phyloP scores from a whole-genome alignment of 2,329 filamentous ascomycete species.

The Alternaria brassicicola region DNA sequence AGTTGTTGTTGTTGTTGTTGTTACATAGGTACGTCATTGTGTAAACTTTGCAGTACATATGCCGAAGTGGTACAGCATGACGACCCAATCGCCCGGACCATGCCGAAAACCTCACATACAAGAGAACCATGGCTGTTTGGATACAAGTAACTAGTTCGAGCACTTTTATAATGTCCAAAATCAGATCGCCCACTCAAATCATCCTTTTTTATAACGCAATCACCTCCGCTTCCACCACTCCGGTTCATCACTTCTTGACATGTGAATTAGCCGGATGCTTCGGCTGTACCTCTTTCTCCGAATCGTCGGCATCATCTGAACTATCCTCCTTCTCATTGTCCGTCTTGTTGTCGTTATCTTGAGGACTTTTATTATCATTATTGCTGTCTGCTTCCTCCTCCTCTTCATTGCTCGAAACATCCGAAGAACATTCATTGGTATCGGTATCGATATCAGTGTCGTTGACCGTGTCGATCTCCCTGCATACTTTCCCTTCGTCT shows the following conservation, averaged over 20 bases:
- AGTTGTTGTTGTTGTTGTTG: neutral
- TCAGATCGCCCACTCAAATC: neutral
- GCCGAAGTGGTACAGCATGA: neutral
- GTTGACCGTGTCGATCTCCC: neutral
- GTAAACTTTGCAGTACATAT: neutral
- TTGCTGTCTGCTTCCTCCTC: neutral
- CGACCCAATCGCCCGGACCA: neutral
- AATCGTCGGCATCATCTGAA: neutral
- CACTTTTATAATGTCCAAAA: neutral
- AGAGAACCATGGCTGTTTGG: neutral
- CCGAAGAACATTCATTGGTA: neutral
- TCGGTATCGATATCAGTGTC: neutral
- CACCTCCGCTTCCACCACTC: neutral
- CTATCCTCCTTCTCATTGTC: neutral
- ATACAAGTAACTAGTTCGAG: neutral
- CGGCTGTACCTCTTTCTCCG: neutral
- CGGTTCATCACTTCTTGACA: neutral
- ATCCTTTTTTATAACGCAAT: neutral
- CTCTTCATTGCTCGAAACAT: neutral
- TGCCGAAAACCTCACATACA: neutral
- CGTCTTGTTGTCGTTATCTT: neutral
- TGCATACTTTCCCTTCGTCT: neutral
- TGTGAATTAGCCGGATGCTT: neutral
- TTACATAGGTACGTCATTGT: constrained; percentile 5
- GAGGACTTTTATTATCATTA: neutral